phyloP scores from a whole-genome alignment of 2,329 filamentous ascomycete genomes.

The Incumbomyces delicatus region DNA sequence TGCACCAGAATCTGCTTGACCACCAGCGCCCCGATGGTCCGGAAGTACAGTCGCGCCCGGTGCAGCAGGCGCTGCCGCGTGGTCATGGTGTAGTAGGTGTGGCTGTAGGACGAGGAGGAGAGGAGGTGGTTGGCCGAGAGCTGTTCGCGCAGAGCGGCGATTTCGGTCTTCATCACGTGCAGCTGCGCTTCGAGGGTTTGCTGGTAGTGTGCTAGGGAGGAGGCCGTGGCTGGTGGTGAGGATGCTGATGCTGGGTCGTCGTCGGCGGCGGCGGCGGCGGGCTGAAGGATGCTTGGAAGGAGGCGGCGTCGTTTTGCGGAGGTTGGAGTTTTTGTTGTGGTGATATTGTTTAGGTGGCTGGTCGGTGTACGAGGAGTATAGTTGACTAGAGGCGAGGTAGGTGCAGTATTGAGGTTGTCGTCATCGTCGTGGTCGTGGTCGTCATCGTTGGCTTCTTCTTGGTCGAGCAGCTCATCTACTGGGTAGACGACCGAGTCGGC shows the following conservation, averaged over 20 bases:
- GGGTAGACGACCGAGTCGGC: conserved; percentile 14
- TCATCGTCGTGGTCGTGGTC: conserved; percentile 27
- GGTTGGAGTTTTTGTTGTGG: conserved; percentile 13
- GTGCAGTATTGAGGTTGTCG: conserved; percentile 6
- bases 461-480: conserved; percentile 37
- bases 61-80: conserved; percentile 5
- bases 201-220: conserved; percentile 59
- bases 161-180: conserved; percentile 81
- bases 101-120: conserved; percentile 23
- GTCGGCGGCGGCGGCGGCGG: too few relatives aligned
- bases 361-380: too few relatives aligned
- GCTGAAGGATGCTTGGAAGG: too few relatives aligned
- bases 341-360: too few relatives aligned
- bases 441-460: conserved; percentile 22
- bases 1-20: conserved; percentile 71
- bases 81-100: conserved; percentile 20
- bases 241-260: too few relatives aligned
- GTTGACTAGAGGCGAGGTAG: conserved; percentile 1
- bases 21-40: background rate
- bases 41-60: background rate
- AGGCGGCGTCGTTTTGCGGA: conserved; percentile 11
- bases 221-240: conserved; percentile 14
- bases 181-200: conserved; percentile 70
- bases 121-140: conserved; percentile 64
- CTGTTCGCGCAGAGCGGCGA: conserved; percentile 85